These are phyloP conservation scores for Helianthus tuberosus DNA, from an alignment of 129 eudicot genomes.

Conservation along the genomic window DNA sequence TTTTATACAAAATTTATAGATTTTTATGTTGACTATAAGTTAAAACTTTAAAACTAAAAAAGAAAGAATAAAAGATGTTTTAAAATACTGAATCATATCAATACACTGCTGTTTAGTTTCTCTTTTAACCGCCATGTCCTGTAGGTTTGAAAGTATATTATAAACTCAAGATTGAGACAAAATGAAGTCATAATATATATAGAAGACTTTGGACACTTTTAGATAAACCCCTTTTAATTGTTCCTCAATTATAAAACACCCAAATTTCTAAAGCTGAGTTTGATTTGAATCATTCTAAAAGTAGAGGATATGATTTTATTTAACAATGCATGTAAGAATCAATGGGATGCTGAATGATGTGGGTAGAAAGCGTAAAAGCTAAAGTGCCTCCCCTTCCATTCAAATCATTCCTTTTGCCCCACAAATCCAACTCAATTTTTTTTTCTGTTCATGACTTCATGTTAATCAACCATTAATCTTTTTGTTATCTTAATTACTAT, in stretches of 20 bases:
- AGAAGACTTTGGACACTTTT: slow-evolving; percentile 50
- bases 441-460: background rate
- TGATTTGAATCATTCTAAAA: slow-evolving; percentile 53
- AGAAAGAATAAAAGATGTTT: background rate
- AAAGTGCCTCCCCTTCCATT: slow-evolving; percentile 25
- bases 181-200: slow-evolving; percentile 9
- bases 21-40: no score
- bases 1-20: background rate
- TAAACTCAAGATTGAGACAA: background rate
- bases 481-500: background rate
- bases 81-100: background rate
- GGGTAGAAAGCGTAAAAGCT: slow-evolving; percentile 48
- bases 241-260: slow-evolving; percentile 65
- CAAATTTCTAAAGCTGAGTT: slow-evolving; percentile 56
- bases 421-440: slow-evolving; percentile 33
- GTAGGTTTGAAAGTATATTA: background rate
- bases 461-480: background rate
- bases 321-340: slow-evolving; percentile 24
- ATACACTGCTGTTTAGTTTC: background rate
- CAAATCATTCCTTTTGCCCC: slow-evolving; percentile 35
- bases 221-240: slow-evolving; percentile 45
- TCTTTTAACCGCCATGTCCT: no score
- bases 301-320: slow-evolving; percentile 31
- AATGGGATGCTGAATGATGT: slow-evolving; percentile 26
- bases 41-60: no score